Conservation (phyloP, 495 filamentous ascomycete genomes). For the Tirmania nivea region DNA sequence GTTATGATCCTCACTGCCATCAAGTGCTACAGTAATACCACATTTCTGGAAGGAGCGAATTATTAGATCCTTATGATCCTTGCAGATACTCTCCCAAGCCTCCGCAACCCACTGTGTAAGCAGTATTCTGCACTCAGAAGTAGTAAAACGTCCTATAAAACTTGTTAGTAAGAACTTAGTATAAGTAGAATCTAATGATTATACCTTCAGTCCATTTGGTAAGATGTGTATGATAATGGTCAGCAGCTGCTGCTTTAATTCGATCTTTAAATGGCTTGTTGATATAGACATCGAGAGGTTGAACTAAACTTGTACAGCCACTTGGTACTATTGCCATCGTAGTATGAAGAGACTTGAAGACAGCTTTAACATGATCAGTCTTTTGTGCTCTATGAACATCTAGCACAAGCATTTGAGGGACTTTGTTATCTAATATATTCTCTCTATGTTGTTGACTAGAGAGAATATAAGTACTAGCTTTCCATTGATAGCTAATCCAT, state of each 20-base stretch:
- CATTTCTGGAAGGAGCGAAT: conserved; percentile 1
- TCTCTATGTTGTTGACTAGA: background rate
- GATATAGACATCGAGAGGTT: conserved; percentile 4
- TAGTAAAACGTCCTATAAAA: background rate
- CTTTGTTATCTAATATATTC: background rate
- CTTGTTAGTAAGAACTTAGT: background rate
- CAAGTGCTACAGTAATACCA: conserved; percentile 4
- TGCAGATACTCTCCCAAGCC: conserved; percentile 1
- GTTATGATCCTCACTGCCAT: conserved; percentile 2
- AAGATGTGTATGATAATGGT: background rate
- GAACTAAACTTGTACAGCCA: conserved; percentile 2
- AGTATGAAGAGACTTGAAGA: background rate
- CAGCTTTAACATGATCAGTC: background rate
- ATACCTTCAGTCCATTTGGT: background rate
- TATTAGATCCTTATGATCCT: background rate
- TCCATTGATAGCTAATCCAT: background rate
- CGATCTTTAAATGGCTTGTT: conserved; percentile 2
- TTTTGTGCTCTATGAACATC: conserved; percentile 1
- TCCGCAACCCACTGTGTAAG: background rate
- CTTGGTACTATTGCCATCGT: conserved; percentile 1
- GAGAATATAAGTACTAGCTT: background rate
- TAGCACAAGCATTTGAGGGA: background rate
- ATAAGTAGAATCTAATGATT: too few species aligned
- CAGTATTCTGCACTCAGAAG: background rate
- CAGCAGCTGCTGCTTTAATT: background rate